Percentiles rank a stretch among this genome's conserved stretches.
Conservation (phyloP, 1,284 basidiomycete species). For the Cystobasidiaceae sp. region DNA sequence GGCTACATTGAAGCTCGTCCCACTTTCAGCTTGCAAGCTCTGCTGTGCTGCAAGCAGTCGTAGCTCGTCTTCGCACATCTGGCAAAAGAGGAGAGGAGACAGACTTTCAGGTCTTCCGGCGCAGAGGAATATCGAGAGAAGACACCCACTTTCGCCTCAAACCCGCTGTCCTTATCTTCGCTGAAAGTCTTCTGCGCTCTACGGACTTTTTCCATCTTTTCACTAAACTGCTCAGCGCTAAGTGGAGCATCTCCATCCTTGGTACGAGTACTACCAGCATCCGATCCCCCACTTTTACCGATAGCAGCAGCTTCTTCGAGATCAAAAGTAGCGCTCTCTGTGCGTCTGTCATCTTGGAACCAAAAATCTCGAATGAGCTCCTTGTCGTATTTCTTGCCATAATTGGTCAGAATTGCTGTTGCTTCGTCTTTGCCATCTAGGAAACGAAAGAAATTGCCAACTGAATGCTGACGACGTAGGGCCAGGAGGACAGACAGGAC, state of each 20-base stretch:
- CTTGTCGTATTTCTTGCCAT: conserved; percentile 79
- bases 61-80: conserved; percentile 86
- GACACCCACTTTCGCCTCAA: conserved; percentile 82
- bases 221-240: conserved; percentile 57
- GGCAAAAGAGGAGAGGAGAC: neutral
- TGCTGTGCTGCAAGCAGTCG: conserved; percentile 74
- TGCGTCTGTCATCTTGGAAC: conserved; percentile 92
- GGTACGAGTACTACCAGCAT: no score
- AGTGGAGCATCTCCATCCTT: neutral
- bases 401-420: conserved; percentile 72
- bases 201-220: conserved; percentile 67
- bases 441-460: conserved; percentile 90
- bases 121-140: neutral
- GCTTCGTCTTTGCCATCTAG: conserved; percentile 80
- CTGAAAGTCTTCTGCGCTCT: conserved; percentile 85
- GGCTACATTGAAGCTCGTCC: conserved; percentile 57
- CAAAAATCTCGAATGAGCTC: conserved; percentile 94
- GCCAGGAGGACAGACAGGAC: conserved; percentile 87
- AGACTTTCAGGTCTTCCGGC: neutral
- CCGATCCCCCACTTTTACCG: no score
- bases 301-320: conserved; percentile 69
- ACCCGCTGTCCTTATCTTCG: conserved; percentile 82
- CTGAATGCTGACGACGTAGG: conserved; percentile 70
- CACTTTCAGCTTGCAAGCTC: conserved; percentile 76
- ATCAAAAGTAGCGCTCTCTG: conserved; percentile 79